phyloP scores from a whole-genome alignment of 2,329 filamentous ascomycete genomes.

The Verticillium nubilum region DNA sequence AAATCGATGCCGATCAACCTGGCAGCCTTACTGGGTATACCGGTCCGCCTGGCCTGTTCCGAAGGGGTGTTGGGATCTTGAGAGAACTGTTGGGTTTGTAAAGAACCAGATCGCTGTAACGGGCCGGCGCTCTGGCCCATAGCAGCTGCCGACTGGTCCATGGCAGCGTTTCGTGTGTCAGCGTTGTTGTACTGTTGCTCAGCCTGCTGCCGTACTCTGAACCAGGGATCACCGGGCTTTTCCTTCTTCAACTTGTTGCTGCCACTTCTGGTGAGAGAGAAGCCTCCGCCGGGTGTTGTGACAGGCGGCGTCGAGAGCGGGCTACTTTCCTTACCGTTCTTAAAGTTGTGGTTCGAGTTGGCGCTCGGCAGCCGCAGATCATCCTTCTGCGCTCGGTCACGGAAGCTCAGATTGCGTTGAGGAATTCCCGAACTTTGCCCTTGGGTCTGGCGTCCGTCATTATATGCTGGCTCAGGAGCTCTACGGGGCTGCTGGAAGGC shows the following conservation, averaged over 20 bases:
- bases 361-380: slow-evolving; percentile 29
- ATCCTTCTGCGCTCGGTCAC: slow-evolving; percentile 48
- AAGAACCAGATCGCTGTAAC: slow-evolving; percentile 10
- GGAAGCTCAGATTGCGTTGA: slow-evolving; percentile 54
- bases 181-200: slow-evolving; percentile 30
- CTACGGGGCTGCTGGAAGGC: slow-evolving; percentile 11
- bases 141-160: slow-evolving; percentile 12
- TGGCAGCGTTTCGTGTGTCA: slow-evolving; percentile 15
- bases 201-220: slow-evolving; percentile 34
- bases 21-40: slow-evolving; percentile 12
- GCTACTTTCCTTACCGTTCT: slow-evolving; percentile 8
- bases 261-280: slow-evolving; percentile 38
- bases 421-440: slow-evolving; percentile 22
- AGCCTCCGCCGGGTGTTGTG: slow-evolving; percentile 23
- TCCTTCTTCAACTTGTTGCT: slow-evolving; percentile 57
- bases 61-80: slow-evolving; percentile 14
- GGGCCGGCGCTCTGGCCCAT: slow-evolving; percentile 8
- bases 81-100: slow-evolving; percentile 26
- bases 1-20: slow-evolving; percentile 9
- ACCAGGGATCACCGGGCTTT: slow-evolving; percentile 46
- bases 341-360: background rate
- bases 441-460: background rate
- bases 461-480: background rate
- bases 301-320: slow-evolving; percentile 19
- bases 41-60: background rate